These are phyloP conservation scores for Kurtzmaniella cleridarum DNA, from an alignment of 805 yeast genomes.

Conservation along the genomic window DNA sequence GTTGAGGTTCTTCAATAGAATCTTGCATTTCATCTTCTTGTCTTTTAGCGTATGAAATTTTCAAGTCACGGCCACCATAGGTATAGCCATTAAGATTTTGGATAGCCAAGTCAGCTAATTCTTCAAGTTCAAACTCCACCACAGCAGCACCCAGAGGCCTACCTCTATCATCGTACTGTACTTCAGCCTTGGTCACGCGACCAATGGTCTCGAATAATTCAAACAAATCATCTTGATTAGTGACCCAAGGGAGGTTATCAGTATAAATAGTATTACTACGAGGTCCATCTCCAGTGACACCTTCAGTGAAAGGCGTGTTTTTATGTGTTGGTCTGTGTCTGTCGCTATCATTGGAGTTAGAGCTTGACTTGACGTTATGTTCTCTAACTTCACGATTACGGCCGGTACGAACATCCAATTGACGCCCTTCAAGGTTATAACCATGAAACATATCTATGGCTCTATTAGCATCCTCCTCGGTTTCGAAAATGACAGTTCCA, in stretches of 20 bases:
- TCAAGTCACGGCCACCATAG: slow-evolving; percentile 77
- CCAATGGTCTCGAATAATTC: slow-evolving; percentile 87
- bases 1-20: not conserved
- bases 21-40: slow-evolving; percentile 2
- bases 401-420: slow-evolving; percentile 76
- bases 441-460: slow-evolving; percentile 73
- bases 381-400: slow-evolving; percentile 9
- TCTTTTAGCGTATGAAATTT: slow-evolving; percentile 58
- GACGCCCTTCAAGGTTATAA: slow-evolving; percentile 68
- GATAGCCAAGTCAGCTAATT: slow-evolving; percentile 70
- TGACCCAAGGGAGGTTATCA: slow-evolving; percentile 80
- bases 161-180: slow-evolving; percentile 54
- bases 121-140: slow-evolving; percentile 63
- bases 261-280: slow-evolving; percentile 52
- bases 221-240: slow-evolving; percentile 76
- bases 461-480: slow-evolving; percentile 59
- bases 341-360: not conserved
- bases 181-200: slow-evolving; percentile 66
- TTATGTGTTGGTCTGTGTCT: slow-evolving; percentile 9
- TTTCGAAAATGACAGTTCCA: slow-evolving; percentile 72
- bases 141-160: slow-evolving; percentile 83
- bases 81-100: slow-evolving; percentile 69
- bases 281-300: slow-evolving; percentile 57
- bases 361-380: slow-evolving; percentile 5
- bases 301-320: slow-evolving; percentile 58